Conservation (phyloP, 73 alveolate genomes). For the Blepharisma stoltei region DNA sequence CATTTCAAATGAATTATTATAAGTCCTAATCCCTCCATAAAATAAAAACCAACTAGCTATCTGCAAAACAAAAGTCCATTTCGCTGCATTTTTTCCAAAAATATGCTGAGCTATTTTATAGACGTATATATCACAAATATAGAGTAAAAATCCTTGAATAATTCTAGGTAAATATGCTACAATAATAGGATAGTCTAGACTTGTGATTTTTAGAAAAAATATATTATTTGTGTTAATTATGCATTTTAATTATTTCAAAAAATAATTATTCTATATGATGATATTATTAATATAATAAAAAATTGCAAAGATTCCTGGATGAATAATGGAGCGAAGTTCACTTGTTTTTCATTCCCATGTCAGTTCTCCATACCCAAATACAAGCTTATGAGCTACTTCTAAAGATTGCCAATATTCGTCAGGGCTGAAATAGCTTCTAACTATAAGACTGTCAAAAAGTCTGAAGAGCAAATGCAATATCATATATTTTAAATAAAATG, state of each 20-base stretch:
- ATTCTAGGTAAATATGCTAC: background rate
- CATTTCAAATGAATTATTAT: constrained; percentile 2
- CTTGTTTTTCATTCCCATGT: constrained; percentile 54
- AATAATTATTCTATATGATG: no score
- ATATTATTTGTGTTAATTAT: no score
- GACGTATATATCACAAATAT: background rate
- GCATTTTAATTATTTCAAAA: no score
- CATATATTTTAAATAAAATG: background rate
- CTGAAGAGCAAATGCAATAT: background rate
- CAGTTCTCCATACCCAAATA: constrained; percentile 49
- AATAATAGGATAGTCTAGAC: background rate
- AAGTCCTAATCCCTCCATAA: constrained; percentile 20
- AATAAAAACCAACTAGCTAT: background rate
- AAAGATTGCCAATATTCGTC: constrained; percentile 51
- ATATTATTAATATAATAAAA: constrained; percentile 21
- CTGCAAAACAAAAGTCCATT: background rate
- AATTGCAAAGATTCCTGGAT: constrained; percentile 32
- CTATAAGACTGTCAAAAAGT: background rate
- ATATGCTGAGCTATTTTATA: background rate
- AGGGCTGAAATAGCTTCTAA: constrained; percentile 32
- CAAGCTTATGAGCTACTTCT: constrained; percentile 46
- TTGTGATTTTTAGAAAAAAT: background rate
- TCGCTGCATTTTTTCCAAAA: no score
- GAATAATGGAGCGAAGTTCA: constrained; percentile 36
- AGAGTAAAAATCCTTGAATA: constrained; percentile 7